Base-by-base conservation (phyloP, 495 filamentous ascomycete species). In the Neurospora intermedia region DNA sequence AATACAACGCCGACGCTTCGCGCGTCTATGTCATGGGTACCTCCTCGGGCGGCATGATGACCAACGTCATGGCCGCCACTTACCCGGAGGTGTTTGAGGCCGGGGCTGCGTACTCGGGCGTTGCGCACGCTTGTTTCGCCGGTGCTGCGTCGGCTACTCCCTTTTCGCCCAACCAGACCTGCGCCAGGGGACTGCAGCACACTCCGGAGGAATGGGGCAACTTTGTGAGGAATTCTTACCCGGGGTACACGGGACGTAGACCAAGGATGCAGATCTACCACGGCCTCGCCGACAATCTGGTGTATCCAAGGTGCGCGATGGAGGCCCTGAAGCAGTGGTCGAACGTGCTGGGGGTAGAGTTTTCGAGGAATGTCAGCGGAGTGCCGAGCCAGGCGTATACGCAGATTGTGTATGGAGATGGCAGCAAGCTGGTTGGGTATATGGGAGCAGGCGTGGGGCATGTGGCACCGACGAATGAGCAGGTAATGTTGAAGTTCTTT, bases 261-360 rank as follows among this genome's bases (percentile, higher is more conserved):
- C 84, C 88, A 11, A 80, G 83, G 45, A 87, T 90, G 84, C 85
- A 87, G 78, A 85, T 89, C 70, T 82, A 82, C 72, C 88, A 90
- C 73, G 88, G 88, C 13, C 78, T 81, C 16, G 82, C 80, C 13
- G 88, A 90, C 70, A 75, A 72, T 5, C 84, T 87, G 5, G 82
- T 89, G 11, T 77, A 79, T 13, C 84, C 84, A 4, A 79, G 81
- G 75, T 88, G 87, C 76, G 87, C 80, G 70, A 72, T 82, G 27
- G 87, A 88, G 81, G 84, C 83, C 20, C 78, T 88, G 69, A 88
- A 88, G 83, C 85, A 90, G 80, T 90, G 88, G 88, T 81, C 84
- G 6, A 83, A 82, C 20, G 84, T 90, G 1, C 81, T 87, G 15
- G 85, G 84, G 2, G 77, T 82, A 4, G 42, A 70, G 13, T 75